A percentile compares a stretch with the other conserved stretches of the same genome.
These are phyloP conservation scores for Schizophyllum commune DNA, from an alignment of 1,284 basidiomycete species.

Conservation along the genomic window DNA sequence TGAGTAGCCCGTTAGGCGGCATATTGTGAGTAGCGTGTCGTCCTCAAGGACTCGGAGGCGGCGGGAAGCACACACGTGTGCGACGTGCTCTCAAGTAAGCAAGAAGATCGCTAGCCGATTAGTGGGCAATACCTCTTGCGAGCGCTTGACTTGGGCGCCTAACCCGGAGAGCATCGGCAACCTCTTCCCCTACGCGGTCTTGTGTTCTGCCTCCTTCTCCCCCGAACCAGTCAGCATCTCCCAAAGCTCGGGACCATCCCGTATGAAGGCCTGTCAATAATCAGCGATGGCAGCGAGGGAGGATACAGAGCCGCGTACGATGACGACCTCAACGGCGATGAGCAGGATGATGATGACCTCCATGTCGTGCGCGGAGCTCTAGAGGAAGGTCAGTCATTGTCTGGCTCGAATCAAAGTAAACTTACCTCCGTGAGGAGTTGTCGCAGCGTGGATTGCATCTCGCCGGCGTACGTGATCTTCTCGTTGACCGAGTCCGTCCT, in stretches of 20 bases:
- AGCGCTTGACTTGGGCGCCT: too few relatives aligned
- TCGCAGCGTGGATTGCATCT: conserved; percentile 70
- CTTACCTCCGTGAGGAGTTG: conserved; percentile 72
- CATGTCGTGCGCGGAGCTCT: conserved; percentile 85
- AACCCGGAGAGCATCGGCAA: too few relatives aligned
- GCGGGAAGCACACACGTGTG: too few relatives aligned
- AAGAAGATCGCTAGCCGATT: too few relatives aligned
- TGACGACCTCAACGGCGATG: conserved; percentile 85
- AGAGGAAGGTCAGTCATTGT: conserved; percentile 4
- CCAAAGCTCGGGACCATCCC: conserved; percentile 58
- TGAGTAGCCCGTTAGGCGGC: too few relatives aligned
- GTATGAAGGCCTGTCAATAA: conserved; percentile 43
- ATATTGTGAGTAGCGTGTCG: too few relatives aligned
- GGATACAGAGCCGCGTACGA: conserved; percentile 39
- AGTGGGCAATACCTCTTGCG: too few relatives aligned
- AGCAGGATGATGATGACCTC: conserved; percentile 86
- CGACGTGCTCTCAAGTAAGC: too few relatives aligned
- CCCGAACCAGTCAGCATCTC: conserved; percentile 31
- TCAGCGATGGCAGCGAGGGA: neutral
- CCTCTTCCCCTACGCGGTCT: neutral
- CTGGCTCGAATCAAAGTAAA: neutral
- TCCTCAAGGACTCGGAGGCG: too few relatives aligned
- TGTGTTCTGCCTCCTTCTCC: neutral
- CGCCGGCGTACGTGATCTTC: conserved; percentile 89
- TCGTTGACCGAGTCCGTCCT: conserved; percentile 80